A percentile compares a stretch with the other conserved stretches of the same genome.
Conservation (phyloP, 2,329 filamentous ascomycete genomes). For the Claviceps humidiphila region DNA sequence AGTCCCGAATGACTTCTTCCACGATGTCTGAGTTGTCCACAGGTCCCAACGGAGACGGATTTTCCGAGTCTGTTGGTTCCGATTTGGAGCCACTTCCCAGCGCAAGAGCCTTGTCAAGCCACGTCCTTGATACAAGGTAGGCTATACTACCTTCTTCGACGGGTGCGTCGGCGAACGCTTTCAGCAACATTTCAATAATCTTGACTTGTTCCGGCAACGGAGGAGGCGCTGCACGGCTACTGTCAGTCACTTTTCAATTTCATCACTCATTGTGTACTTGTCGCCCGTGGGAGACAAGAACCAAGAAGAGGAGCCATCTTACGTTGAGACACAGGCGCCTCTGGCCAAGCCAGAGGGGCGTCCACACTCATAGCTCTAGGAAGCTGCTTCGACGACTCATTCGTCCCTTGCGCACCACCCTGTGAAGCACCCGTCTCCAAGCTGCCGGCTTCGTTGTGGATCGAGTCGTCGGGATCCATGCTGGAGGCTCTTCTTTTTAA, state of each 20-base stretch:
- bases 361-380: slow-evolving; percentile 30
- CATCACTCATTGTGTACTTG: too few relatives aligned
- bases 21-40: slow-evolving; percentile 82
- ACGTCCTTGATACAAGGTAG: slow-evolving; percentile 65
- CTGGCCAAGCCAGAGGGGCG: slow-evolving; percentile 14
- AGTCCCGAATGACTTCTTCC: slow-evolving; percentile 41
- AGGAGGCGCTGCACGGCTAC: slow-evolving; percentile 16
- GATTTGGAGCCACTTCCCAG: slow-evolving; percentile 46
- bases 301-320: slow-evolving; percentile 1
- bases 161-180: slow-evolving; percentile 36
- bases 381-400: slow-evolving; percentile 10
- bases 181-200: slow-evolving; percentile 50
- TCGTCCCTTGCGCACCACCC: slow-evolving; percentile 10
- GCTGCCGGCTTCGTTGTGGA: slow-evolving; percentile 28
- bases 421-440: slow-evolving; percentile 30
- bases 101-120: slow-evolving; percentile 62
- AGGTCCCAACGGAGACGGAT: slow-evolving; percentile 52
- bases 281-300: too few relatives aligned
- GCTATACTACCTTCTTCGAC: slow-evolving; percentile 60
- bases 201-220: slow-evolving; percentile 50
- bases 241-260: slow-evolving; percentile 2
- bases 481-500: slow-evolving; percentile 51
- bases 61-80: slow-evolving; percentile 43
- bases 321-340: background rate
- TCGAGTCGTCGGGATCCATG: slow-evolving; percentile 39